Evolutionary conservation across 352 stramenopile species (phyloP).

Genomic region (Peronospora belbahrii): DNA sequence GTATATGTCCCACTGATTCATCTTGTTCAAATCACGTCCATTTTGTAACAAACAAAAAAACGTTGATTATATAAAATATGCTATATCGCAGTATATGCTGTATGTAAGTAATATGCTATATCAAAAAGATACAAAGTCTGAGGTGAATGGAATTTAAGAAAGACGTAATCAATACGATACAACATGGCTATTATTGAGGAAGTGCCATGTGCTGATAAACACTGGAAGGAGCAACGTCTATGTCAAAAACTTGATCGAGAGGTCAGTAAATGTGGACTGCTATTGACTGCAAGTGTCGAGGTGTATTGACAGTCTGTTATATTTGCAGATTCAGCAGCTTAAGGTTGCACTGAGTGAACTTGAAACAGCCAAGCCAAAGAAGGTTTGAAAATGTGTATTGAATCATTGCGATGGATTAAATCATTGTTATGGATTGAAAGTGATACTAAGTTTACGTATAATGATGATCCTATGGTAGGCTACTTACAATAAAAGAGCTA

Average conservation of each 20-base stretch:
- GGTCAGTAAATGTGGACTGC: no score
- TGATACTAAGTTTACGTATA: neutral
- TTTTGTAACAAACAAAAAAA: neutral
- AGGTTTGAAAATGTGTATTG: constrained; percentile 24
- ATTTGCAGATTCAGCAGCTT: constrained; percentile 59
- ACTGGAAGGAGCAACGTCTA: constrained; percentile 41
- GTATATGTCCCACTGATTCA: no score
- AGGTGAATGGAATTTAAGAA: no score
- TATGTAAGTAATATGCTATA: neutral
- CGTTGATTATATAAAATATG: neutral
- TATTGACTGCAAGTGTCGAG: neutral
- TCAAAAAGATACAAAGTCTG: no score
- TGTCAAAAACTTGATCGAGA: constrained; percentile 36
- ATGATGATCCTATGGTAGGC: constrained; percentile 18
- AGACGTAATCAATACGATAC: neutral
- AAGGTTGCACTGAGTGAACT: constrained; percentile 69
- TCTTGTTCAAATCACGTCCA: no score
- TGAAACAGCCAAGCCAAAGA: constrained; percentile 59
- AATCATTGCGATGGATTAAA: no score
- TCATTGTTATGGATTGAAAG: neutral
- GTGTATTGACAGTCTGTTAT: constrained; percentile 1
- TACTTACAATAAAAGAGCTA: constrained; percentile 63
- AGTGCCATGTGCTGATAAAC: constrained; percentile 19
- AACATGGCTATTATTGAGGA: constrained; percentile 29
- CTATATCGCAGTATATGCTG: neutral